These are phyloP conservation scores for Rheum nobile DNA, from an alignment of 148 eudicot genomes.

Conservation along the genomic window DNA sequence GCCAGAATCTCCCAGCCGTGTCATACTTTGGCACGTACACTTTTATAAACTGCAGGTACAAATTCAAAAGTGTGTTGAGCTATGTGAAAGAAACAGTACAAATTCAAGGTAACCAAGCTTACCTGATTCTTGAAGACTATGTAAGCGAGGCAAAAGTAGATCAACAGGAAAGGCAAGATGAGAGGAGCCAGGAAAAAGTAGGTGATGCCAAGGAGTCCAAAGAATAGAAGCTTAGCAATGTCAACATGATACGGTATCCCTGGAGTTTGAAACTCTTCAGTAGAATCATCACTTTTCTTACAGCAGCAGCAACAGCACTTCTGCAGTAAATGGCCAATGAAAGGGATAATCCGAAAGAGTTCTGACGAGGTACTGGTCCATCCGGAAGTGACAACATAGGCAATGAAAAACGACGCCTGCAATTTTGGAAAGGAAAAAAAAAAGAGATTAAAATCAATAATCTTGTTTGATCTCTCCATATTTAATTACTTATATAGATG, in stretches of 20 bases:
- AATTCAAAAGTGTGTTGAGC: neutral
- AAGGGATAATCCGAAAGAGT: constrained; percentile 41
- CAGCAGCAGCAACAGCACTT: constrained; percentile 41
- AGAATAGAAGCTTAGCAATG: constrained; percentile 51
- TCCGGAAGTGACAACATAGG: constrained; percentile 64
- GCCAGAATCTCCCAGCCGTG: constrained; percentile 72
- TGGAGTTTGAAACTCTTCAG: constrained; percentile 33
- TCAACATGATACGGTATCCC: constrained; percentile 41
- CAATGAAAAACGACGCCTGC: constrained; percentile 67
- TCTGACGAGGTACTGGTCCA: constrained; percentile 62
- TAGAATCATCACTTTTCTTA: constrained; percentile 8
- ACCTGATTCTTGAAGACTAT: constrained; percentile 62
- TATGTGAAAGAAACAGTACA: neutral
- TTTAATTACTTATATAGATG: neutral
- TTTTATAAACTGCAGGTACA: constrained; percentile 46
- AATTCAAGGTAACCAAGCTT: neutral
- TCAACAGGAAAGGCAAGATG: constrained; percentile 55
- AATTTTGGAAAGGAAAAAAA: constrained; percentile 1
- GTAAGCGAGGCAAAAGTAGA: constrained; percentile 49
- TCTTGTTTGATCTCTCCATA: no score
- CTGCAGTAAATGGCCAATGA: constrained; percentile 26
- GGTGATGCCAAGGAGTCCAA: constrained; percentile 57
- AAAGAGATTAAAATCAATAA: no score
- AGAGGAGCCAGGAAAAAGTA: constrained; percentile 67
- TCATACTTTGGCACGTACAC: constrained; percentile 66